Conservation (phyloP, 1,284 basidiomycete species). For the Cutaneotrichosporon sp. region DNA sequence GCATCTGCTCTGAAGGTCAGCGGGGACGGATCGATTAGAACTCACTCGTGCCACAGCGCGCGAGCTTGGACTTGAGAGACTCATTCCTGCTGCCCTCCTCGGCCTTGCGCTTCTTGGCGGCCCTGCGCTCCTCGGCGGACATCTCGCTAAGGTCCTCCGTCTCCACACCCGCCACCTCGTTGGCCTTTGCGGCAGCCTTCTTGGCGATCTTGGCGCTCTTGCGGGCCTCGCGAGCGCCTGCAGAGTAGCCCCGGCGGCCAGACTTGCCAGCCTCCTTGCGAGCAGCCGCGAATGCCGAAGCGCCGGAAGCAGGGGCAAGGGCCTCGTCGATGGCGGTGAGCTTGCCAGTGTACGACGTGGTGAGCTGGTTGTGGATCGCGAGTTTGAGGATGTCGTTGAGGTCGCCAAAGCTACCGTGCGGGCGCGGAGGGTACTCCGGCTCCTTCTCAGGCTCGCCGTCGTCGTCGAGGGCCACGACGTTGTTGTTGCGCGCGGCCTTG, state of each 20-base stretch:
- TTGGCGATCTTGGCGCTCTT: background rate
- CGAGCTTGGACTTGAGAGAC: slow-evolving; percentile 13
- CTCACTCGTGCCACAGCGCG: slow-evolving; percentile 26
- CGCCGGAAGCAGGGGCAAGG: slow-evolving; percentile 19
- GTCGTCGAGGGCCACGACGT: slow-evolving; percentile 27
- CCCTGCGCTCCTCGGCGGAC: background rate
- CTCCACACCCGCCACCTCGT: background rate
- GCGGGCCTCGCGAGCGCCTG: background rate
- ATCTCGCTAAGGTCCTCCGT: background rate
- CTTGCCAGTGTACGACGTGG: slow-evolving; percentile 5
- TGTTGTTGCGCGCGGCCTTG: slow-evolving; percentile 18
- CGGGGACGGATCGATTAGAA: background rate
- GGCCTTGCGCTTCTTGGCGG: background rate
- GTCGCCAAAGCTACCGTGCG: slow-evolving; percentile 41
- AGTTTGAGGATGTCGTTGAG: slow-evolving; percentile 36
- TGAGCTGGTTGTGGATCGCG: slow-evolving; percentile 34
- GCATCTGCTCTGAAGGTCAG: slow-evolving; percentile 28
- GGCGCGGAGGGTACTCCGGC: slow-evolving; percentile 32
- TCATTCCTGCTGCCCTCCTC: background rate
- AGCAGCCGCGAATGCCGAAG: too few relatives aligned
- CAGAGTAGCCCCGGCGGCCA: slow-evolving; percentile 2
- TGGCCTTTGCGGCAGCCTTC: background rate
- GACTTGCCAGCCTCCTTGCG: too few relatives aligned
- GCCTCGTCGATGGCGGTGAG: slow-evolving; percentile 29
- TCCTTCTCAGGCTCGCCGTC: slow-evolving; percentile 24